Evolutionary conservation across 305 asterid species (phyloP).

Genomic region (Fraxinus nigra): DNA sequence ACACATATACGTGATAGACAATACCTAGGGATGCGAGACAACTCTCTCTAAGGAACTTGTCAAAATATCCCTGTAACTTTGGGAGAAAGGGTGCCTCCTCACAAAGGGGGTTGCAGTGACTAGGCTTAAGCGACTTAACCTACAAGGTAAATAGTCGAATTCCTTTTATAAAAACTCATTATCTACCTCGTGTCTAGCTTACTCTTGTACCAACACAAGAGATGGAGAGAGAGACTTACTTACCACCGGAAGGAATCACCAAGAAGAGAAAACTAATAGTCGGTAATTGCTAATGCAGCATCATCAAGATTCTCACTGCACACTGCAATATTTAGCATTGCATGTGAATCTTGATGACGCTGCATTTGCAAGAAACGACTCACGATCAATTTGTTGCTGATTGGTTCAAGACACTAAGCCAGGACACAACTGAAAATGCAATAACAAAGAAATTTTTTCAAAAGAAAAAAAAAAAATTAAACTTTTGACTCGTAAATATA

Average conservation of each 20-base stretch:
- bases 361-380: conserved; percentile 48
- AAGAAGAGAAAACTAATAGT: conserved; percentile 10
- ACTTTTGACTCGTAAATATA: not conserved
- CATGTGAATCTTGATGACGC: conserved; percentile 54
- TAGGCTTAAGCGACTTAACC: not conserved
- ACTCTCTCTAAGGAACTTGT: not conserved
- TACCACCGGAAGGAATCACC: not conserved
- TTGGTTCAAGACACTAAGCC: not conserved
- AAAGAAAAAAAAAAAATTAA: not conserved
- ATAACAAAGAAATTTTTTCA: not conserved
- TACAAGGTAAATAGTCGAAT: not conserved
- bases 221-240: not conserved
- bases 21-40: not conserved
- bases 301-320: conserved; percentile 57
- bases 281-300: conserved; percentile 48
- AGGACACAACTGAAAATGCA: no score
- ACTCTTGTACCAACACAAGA: not conserved
- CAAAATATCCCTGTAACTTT: not conserved
- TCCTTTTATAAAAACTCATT: not conserved
- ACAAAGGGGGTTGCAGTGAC: not conserved
- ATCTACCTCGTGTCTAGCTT: not conserved
- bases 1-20: not conserved
- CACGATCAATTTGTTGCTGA: not conserved
- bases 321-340: not conserved
- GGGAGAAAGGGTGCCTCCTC: not conserved